phyloP scores from a whole-genome alignment of 768 basidiomycete species.

The Russula abietina region DNA sequence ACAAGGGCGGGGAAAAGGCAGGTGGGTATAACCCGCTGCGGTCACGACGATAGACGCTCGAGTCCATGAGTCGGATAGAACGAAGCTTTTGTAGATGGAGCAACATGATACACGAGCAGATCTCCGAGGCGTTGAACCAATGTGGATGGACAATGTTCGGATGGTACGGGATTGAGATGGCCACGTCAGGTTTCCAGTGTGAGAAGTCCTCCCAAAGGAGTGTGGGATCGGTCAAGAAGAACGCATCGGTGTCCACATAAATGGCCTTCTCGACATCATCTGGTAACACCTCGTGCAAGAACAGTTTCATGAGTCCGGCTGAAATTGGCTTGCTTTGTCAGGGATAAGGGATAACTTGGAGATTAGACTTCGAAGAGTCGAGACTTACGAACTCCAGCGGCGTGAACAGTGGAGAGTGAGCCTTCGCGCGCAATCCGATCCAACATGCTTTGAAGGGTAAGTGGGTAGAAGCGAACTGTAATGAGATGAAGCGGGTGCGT shows the following conservation, averaged over 20 bases:
- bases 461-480: constrained; percentile 39
- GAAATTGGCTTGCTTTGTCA: not conserved
- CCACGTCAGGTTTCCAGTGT: constrained; percentile 32
- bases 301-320: constrained; percentile 52
- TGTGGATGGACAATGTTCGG: constrained; percentile 37
- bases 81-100: constrained; percentile 44
- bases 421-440: constrained; percentile 44
- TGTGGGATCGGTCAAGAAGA: constrained; percentile 43
- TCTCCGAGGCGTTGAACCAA: constrained; percentile 43
- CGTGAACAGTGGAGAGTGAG: constrained; percentile 40
- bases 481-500: constrained; percentile 35
- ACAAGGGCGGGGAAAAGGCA: constrained; percentile 39
- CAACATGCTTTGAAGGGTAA: constrained; percentile 38
- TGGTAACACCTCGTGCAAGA: constrained; percentile 47
- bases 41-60: constrained; percentile 34
- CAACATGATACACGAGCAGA: constrained; percentile 51
- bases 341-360: not conserved
- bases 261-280: constrained; percentile 40
- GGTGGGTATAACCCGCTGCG: constrained; percentile 26
- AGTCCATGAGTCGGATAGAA: constrained; percentile 43
- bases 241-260: constrained; percentile 47
- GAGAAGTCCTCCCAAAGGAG: constrained; percentile 42
- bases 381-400: constrained; percentile 42
- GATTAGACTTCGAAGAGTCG: not conserved
- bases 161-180: constrained; percentile 42